A percentile compares a stretch with the other conserved stretches of the same genome.
These are phyloP conservation scores for Leishmania tropica DNA, from an alignment of 208 protist genomes.

Conservation along the genomic window DNA sequence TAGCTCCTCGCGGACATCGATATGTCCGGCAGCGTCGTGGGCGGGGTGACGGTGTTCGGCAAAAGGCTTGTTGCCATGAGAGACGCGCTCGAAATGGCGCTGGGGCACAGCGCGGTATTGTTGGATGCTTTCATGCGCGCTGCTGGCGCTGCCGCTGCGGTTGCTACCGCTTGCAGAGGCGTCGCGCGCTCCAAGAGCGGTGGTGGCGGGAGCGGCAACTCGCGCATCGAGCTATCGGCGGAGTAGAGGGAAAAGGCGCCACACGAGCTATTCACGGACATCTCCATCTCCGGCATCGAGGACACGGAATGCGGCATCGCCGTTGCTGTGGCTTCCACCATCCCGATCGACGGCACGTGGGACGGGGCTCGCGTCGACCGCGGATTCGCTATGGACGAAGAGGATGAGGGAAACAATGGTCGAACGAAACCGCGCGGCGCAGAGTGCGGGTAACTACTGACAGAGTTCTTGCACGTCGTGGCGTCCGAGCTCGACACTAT, in stretches of 20 bases:
- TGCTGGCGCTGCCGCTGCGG: not conserved
- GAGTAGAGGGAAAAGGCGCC: conserved; percentile 34
- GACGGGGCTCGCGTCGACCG: not conserved
- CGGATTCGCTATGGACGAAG: not conserved
- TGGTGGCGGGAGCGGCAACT: conserved; percentile 9
- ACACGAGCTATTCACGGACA: conserved; percentile 7
- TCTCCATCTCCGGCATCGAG: not conserved
- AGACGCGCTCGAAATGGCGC: not conserved
- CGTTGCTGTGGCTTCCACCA: not conserved
- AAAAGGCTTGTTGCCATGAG: not conserved
- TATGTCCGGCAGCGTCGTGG: not conserved
- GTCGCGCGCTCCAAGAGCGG: not conserved
- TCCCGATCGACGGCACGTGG: not conserved
- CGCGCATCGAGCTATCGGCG: conserved; percentile 13
- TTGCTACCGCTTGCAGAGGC: not conserved
- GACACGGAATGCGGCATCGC: not conserved
- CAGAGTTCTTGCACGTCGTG: not conserved
- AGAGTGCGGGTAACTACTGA: not conserved
- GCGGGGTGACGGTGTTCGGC: not conserved
- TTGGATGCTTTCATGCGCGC: not conserved
- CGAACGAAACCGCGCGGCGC: not conserved
- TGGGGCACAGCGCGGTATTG: not conserved
- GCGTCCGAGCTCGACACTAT: not conserved
- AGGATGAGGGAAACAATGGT: not conserved
- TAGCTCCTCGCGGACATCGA: not conserved